These are phyloP conservation scores for Teunomyces gatunensis DNA, from an alignment of 805 yeast genomes.

Conservation along the genomic window DNA sequence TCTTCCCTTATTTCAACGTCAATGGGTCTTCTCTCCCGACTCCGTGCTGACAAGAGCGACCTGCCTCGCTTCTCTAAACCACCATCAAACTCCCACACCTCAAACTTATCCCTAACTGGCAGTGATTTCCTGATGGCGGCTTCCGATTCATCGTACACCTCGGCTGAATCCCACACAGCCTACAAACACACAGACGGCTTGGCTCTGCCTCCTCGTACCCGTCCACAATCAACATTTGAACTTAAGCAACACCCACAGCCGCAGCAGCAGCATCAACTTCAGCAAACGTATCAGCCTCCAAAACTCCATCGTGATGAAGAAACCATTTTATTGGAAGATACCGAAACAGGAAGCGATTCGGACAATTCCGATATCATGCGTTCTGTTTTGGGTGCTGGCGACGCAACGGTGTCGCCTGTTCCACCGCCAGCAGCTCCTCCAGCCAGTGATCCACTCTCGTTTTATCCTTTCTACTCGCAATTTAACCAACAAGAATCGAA, in stretches of 20 bases:
- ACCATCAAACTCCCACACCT: slow-evolving; percentile 13
- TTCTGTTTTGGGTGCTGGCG: neutral
- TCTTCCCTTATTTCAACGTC: neutral
- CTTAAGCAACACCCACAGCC: neutral
- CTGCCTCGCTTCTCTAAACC: slow-evolving; percentile 5
- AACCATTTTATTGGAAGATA: neutral
- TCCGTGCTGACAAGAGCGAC: slow-evolving; percentile 12
- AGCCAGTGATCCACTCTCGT: neutral
- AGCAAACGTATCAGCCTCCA: neutral
- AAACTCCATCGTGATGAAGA: neutral
- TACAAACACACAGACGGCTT: neutral
- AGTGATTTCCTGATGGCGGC: slow-evolving; percentile 35
- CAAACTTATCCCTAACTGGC: slow-evolving; percentile 19
- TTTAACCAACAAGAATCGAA: slow-evolving; percentile 10
- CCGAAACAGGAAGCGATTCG: neutral
- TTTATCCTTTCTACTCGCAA: slow-evolving; percentile 2
- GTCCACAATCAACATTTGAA: neutral
- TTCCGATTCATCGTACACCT: slow-evolving; percentile 31
- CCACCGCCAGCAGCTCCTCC: neutral
- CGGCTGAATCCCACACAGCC: slow-evolving; percentile 18
- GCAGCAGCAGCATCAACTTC: too few species aligned
- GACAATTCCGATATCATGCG: neutral
- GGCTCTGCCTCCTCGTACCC: neutral
- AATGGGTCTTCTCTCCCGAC: slow-evolving; percentile 24
- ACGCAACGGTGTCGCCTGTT: neutral